Base-by-base conservation (phyloP, 2,329 filamentous ascomycete genomes). In the Calonectria multiphialidica region DNA sequence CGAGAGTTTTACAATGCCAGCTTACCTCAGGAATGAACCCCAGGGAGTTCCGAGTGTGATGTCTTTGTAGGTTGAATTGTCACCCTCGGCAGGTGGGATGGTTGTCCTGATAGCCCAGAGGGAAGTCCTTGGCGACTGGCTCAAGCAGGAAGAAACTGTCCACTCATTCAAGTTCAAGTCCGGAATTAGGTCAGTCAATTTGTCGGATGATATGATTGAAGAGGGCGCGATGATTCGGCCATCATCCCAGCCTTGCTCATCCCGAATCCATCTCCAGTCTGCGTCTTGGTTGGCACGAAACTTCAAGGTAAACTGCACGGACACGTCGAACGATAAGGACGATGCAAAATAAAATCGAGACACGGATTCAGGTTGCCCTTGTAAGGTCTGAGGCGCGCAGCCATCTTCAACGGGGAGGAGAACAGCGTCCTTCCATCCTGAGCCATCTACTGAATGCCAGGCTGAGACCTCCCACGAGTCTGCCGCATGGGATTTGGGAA, bases 381-480 rank as follows among this genome's bases (percentile, higher is more conserved):
- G 86, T 3, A 97, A 84, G 30, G 85, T 84, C 21, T 90, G 85
- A 25, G 93, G 89, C 7, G 61, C 71, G 9, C 79, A 70, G 15
- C 69, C 59, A 44, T 70, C 72, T 42, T 76, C 65, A 73, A 81
- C 53, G 9, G 81, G 76, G 2, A 57, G 55, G 35, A 91, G 77
- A 1, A 72, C 68, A 21, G 85, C 89, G 87, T 96, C 85, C 83
- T 84, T 72, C 91, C 89, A 87, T 75, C 87, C 86, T 30, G 84
- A 81, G 64, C 90, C 89, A 76, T 93, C 92, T 74, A 79, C 74
- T 5, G 88, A 88, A 70, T 94, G 91, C 94, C 95, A 98, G 9
- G 97, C 83, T 18, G 90, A 90, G 37, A 95, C 90, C 77, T 97
- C 89, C 93, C 94, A 97, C 23, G 87, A 79, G 72, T 90, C 86